phyloP scores from a whole-genome alignment of 257 asterid genomes.

The Misopates orontium region DNA sequence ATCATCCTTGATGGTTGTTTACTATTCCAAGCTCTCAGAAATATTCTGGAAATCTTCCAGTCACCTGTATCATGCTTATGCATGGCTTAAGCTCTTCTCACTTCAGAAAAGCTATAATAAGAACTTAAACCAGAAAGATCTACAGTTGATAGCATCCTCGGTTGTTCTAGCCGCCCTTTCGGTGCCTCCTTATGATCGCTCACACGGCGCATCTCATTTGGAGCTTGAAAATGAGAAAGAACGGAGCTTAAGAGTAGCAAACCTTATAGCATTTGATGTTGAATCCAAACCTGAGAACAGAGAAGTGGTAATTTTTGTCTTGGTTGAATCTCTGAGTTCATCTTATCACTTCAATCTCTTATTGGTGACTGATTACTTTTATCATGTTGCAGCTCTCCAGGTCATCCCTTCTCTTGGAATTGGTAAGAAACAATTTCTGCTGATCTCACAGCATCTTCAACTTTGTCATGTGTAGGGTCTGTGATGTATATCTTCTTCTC shows the following conservation, averaged over 20 bases:
- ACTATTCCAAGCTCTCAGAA: constrained; percentile 83
- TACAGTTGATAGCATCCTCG: constrained; percentile 79
- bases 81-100: constrained; percentile 93
- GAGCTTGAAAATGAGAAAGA: constrained; percentile 90
- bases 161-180: constrained; percentile 92
- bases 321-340: constrained; percentile 22
- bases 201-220: constrained; percentile 68
- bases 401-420: constrained; percentile 63
- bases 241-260: constrained; percentile 59
- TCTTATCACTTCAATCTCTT: background rate
- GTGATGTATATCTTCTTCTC: background rate
- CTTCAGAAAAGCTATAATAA: constrained; percentile 82
- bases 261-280: constrained; percentile 71
- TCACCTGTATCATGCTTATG: constrained; percentile 94
- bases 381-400: constrained; percentile 76
- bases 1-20: constrained; percentile 77
- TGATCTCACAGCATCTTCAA: constrained; percentile 8
- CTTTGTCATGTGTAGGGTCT: background rate
- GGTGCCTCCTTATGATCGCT: constrained; percentile 73
- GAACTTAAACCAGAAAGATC: constrained; percentile 85
- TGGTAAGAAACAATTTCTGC: constrained; percentile 56
- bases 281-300: constrained; percentile 66
- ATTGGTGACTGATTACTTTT: constrained; percentile 23
- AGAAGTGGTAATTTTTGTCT: constrained; percentile 52
- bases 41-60: constrained; percentile 88